A percentile compares a stretch with the other conserved stretches of the same genome.
phyloP scores from a whole-genome alignment of 2,329 filamentous ascomycete species.

The Lizonia empirigonia region DNA sequence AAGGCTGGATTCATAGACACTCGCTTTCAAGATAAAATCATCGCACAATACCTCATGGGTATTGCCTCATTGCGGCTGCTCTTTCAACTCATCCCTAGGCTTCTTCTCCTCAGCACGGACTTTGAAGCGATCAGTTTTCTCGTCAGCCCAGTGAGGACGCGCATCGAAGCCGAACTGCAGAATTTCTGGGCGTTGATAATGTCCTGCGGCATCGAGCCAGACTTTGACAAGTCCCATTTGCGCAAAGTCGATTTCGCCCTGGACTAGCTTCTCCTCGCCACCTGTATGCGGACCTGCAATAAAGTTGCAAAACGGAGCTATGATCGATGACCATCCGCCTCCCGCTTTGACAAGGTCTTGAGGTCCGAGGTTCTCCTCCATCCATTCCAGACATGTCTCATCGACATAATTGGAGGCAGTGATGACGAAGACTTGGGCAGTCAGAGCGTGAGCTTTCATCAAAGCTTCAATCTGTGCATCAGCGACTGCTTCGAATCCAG shows the following conservation, averaged over 20 bases:
- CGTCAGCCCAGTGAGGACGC: slow-evolving; percentile 40
- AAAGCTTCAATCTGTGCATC: slow-evolving; percentile 55
- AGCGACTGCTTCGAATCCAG: slow-evolving; percentile 50
- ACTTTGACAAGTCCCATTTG: slow-evolving; percentile 44
- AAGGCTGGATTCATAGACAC: too few species aligned
- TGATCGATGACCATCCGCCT: slow-evolving; percentile 45
- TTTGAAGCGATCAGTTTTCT: slow-evolving; percentile 34
- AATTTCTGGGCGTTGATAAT: slow-evolving; percentile 47
- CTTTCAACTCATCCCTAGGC: slow-evolving; percentile 14
- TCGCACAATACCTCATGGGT: too few species aligned
- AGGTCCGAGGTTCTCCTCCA: slow-evolving; percentile 45
- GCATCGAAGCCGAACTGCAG: slow-evolving; percentile 41
- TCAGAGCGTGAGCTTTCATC: slow-evolving; percentile 55
- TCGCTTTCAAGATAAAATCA: too few species aligned
- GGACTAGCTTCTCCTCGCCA: slow-evolving; percentile 41
- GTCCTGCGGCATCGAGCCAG: slow-evolving; percentile 46
- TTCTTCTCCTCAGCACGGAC: slow-evolving; percentile 18
- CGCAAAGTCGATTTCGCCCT: slow-evolving; percentile 45
- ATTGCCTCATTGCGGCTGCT: slow-evolving; percentile 6
- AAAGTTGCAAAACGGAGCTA: slow-evolving; percentile 46
- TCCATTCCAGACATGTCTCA: slow-evolving; percentile 50
- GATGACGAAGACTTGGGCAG: slow-evolving; percentile 54
- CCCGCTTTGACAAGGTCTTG: slow-evolving; percentile 44
- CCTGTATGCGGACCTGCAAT: slow-evolving; percentile 46
- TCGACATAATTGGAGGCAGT: slow-evolving; percentile 53